Conservation (phyloP, 2,329 filamentous ascomycete genomes). For the Fusarium nisikadoi region DNA sequence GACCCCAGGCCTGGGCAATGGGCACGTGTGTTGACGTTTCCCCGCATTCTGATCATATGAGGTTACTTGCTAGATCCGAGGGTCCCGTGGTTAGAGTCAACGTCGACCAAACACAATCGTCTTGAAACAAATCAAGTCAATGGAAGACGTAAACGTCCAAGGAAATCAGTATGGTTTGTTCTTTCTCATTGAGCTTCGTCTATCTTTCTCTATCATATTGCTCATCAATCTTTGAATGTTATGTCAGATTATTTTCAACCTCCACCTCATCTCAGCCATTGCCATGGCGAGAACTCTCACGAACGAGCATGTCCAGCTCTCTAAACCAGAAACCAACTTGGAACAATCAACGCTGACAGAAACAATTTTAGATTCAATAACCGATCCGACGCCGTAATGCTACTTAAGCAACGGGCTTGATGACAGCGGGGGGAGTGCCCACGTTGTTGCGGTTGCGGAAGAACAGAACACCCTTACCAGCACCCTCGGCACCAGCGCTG, state of each 20-base stretch:
- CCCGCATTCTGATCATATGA: conserved; percentile 27
- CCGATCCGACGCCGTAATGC: not conserved
- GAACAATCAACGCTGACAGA: conserved; percentile 37
- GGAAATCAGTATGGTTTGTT: conserved; percentile 22
- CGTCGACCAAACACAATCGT: conserved; percentile 6
- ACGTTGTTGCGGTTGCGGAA: conserved; percentile 94
- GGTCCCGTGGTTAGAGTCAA: conserved; percentile 6
- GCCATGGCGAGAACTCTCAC: conserved; percentile 12
- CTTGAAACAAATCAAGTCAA: not conserved
- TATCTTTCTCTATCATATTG: conserved; percentile 33
- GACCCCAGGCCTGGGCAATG: not conserved
- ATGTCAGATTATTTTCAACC: conserved; percentile 22
- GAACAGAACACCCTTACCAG: conserved; percentile 88
- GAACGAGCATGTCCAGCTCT: conserved; percentile 3
- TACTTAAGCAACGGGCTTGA: conserved; percentile 33
- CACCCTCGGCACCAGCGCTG: conserved; percentile 80
- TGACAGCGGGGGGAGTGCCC: conserved; percentile 62
- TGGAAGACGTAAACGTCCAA: not conserved
- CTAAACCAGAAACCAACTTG: conserved; percentile 31
- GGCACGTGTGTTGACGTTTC: conserved; percentile 29
- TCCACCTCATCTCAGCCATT: conserved; percentile 10
- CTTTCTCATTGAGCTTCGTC: conserved; percentile 30
- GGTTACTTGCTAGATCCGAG: conserved; percentile 10
- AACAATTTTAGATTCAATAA: conserved; percentile 6
- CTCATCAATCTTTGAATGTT: conserved; percentile 25